These are phyloP conservation scores for Trichoderma parareesei DNA, from an alignment of 495 filamentous ascomycete genomes.

Conservation along the genomic window DNA sequence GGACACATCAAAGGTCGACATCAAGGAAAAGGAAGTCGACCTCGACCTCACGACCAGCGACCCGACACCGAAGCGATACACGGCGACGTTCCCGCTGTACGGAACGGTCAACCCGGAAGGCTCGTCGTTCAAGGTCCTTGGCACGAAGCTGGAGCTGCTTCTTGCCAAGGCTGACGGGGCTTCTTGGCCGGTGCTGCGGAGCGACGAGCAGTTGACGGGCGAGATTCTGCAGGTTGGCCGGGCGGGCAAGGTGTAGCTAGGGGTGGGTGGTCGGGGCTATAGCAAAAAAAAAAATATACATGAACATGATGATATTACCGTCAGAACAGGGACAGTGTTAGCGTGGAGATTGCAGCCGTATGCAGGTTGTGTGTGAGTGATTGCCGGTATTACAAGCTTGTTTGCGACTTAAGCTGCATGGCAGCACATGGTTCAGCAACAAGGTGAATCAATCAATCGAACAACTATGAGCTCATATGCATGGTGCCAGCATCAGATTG, in stretches of 20 bases:
- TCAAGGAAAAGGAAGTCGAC: conserved; percentile 48
- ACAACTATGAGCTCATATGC: no score
- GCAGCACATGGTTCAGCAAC: no score
- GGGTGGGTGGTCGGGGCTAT: background rate
- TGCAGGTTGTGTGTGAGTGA: no score
- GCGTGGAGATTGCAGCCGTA: no score
- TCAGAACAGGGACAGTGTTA: no score
- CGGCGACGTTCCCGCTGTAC: conserved; percentile 64
- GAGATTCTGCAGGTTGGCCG: conserved; percentile 77
- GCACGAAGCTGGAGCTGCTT: conserved; percentile 89
- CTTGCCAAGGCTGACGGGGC: conserved; percentile 73
- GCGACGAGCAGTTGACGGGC: conserved; percentile 68
- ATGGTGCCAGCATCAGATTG: background rate
- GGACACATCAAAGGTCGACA: conserved; percentile 59
- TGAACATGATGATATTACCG: no score
- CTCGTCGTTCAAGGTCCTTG: conserved; percentile 75
- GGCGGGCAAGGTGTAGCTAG: conserved; percentile 55
- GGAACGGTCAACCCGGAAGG: conserved; percentile 63
- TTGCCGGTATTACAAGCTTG: no score
- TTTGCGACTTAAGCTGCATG: no score
- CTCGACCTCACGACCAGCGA: conserved; percentile 81
- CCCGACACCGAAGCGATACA: conserved; percentile 67
- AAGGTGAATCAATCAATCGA: no score
- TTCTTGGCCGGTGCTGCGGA: conserved; percentile 85
- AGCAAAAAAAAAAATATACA: no score